These are phyloP conservation scores for Aristolochia californica DNA, from an alignment of 164 flowering plant genomes.

Conservation along the genomic window DNA sequence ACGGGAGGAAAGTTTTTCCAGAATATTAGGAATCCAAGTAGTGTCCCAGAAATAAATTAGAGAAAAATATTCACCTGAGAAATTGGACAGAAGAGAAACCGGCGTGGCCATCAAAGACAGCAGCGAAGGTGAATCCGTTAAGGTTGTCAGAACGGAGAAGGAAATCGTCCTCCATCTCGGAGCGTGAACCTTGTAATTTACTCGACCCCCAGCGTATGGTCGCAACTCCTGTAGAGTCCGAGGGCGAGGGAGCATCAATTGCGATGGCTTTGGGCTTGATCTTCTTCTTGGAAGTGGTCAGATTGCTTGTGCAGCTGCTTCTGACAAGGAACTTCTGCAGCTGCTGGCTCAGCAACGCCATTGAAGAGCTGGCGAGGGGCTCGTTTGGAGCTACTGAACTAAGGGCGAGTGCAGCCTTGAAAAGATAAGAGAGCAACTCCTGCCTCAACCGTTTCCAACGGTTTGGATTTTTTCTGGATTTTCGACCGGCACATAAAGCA, in stretches of 20 bases:
- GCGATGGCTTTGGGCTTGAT: conserved; percentile 52
- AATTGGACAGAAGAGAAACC: conserved; percentile 81
- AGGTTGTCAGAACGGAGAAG: conserved; percentile 51
- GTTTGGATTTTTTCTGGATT: conserved; percentile 13
- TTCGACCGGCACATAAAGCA: too few relatives aligned
- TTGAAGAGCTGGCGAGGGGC: conserved; percentile 11
- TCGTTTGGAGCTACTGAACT: background rate
- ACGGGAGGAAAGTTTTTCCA: too few relatives aligned
- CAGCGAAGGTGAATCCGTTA: conserved; percentile 75
- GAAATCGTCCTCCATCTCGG: conserved; percentile 91
- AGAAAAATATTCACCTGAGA: conserved; percentile 31
- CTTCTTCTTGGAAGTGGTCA: conserved; percentile 6
- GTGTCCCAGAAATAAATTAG: background rate
- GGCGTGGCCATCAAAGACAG: conserved; percentile 93
- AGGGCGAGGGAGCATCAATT: conserved; percentile 50
- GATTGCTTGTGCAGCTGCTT: conserved; percentile 12
- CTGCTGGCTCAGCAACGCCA: conserved; percentile 67
- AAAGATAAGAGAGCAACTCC: conserved; percentile 11
- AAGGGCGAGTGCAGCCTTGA: too few relatives aligned
- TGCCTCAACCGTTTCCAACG: conserved; percentile 35
- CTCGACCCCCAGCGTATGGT: conserved; percentile 69
- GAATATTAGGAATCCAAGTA: background rate
- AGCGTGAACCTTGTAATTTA: conserved; percentile 55
- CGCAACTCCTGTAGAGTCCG: conserved; percentile 16
- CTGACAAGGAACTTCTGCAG: conserved; percentile 38